Evolutionary conservation across 352 stramenopile genomes (phyloP).

Genomic region (Phytophthora tentaculata): DNA sequence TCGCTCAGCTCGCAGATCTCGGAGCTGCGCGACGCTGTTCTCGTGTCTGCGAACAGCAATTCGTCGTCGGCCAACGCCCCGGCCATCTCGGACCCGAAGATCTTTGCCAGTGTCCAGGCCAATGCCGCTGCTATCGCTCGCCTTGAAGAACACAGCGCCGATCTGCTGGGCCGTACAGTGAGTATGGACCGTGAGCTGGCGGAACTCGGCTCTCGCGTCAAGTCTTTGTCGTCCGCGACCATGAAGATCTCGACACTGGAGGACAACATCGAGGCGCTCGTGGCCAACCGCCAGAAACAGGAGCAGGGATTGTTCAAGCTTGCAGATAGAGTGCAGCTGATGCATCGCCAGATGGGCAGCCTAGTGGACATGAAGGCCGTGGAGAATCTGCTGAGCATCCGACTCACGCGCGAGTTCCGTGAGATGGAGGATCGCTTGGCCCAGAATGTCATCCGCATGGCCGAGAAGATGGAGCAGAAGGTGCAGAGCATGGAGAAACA

Average conservation of each 20-base stretch:
- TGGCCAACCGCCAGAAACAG: conserved; percentile 50
- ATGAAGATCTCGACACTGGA: conserved; percentile 69
- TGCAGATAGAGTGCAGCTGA: conserved; percentile 51
- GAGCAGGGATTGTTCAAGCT: conserved; percentile 70
- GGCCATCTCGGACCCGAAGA: conserved; percentile 28
- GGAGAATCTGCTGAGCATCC: conserved; percentile 69
- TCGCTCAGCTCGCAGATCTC: conserved; percentile 50
- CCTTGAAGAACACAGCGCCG: conserved; percentile 76
- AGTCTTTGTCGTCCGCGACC: conserved; percentile 52
- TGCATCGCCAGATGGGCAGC: conserved; percentile 59
- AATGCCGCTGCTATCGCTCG: conserved; percentile 62
- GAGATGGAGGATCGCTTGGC: conserved; percentile 72
- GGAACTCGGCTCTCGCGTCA: conserved; percentile 64
- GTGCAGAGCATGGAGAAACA: conserved; percentile 61
- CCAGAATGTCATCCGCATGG: conserved; percentile 62
- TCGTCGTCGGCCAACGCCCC: conserved; percentile 5
- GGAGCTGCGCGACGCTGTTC: conserved; percentile 56
- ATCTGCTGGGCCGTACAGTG: conserved; percentile 67
- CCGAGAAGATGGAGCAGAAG: conserved; percentile 79
- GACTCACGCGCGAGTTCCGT: conserved; percentile 70
- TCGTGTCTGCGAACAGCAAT: conserved; percentile 37
- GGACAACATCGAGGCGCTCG: conserved; percentile 61
- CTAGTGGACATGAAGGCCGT: conserved; percentile 72
- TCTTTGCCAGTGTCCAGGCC: conserved; percentile 49
- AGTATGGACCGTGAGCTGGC: conserved; percentile 67